These are phyloP conservation scores for Verticillium zaregamsianum DNA, from an alignment of 2,329 filamentous ascomycete species.

Conservation along the genomic window DNA sequence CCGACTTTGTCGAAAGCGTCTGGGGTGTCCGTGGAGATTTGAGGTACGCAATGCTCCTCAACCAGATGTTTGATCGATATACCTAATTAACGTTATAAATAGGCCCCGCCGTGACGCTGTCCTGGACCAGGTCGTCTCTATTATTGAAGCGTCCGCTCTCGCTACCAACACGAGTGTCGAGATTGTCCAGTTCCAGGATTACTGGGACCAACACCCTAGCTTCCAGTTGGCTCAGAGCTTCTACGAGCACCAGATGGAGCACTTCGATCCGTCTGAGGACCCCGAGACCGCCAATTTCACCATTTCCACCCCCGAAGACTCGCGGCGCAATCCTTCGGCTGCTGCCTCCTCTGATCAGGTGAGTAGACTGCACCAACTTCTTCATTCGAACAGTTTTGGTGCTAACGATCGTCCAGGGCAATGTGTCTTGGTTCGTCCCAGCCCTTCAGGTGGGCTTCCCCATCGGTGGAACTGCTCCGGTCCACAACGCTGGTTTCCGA, in stretches of 20 bases:
- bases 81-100: background rate
- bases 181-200: slow-evolving; percentile 8
- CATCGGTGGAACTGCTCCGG: slow-evolving; percentile 6
- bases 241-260: slow-evolving; percentile 7
- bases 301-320: slow-evolving; percentile 6
- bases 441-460: slow-evolving; percentile 11
- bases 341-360: slow-evolving; percentile 9
- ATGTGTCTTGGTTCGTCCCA: slow-evolving; percentile 10
- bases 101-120: slow-evolving; percentile 8
- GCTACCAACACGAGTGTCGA: slow-evolving; percentile 9
- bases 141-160: slow-evolving; percentile 6
- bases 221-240: slow-evolving; percentile 7
- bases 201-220: slow-evolving; percentile 11
- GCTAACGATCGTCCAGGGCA: slow-evolving; percentile 2
- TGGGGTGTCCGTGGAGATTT: slow-evolving; percentile 8
- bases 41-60: background rate
- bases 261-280: slow-evolving; percentile 6
- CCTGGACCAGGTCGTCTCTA: slow-evolving; percentile 4
- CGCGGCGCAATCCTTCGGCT: background rate
- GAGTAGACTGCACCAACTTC: no score
- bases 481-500: slow-evolving; percentile 10
- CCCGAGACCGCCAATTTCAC: slow-evolving; percentile 8
- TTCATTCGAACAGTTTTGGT: background rate
- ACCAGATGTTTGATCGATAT: background rate
- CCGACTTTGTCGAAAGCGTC: background rate